Evolutionary conservation across 805 yeast species (phyloP), one percentile per base, ranked within the genome.

Genomic region (Kuraishia borneana): DNA sequence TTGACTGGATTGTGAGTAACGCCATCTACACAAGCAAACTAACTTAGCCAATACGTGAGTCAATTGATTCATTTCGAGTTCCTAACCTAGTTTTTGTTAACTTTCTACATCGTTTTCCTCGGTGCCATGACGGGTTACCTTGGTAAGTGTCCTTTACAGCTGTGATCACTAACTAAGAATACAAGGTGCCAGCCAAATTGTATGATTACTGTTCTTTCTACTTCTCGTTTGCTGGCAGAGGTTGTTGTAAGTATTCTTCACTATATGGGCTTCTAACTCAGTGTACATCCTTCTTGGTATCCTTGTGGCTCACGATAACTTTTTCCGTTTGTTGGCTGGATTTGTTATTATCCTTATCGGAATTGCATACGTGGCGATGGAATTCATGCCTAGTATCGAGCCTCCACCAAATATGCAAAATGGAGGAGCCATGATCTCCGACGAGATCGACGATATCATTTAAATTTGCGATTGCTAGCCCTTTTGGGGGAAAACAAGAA

Each of bases 321-420:
- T 68, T 22, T 56, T 82, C 40, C 67, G 85, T 42, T 47, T 71
- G 26, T 50, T 83, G 29, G 60, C 73, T n/a, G 78, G 79, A 2
- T 41, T 78, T 7, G 33, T 81, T 10, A 60, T 83, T n/a, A 66
- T 73, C 26, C 27, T 73, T 2, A 54, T 75, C 18, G 95, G 95
- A 20, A 49, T 73, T 17, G 69, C 56, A 3, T 84, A 65, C 54
- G 50, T 68, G 32, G 71, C 58, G 1, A 65, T 84, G 47, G 92
- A 84, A 54, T 78, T 80, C 33, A 55, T 82, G 19, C 85, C 88
- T 14, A 70, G 81, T 39, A 62, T 83, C 28, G 77, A 82, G 35
- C 80, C 87, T 20, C 96, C 95, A 14, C 81, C 72, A 37, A 83
- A 80, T 57, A 83, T 85, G 83, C 81, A 69, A 47, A 58, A 67